Conservation (phyloP, 371 early-diverging fungal genomes). For the Haplosporangium sp. region DNA sequence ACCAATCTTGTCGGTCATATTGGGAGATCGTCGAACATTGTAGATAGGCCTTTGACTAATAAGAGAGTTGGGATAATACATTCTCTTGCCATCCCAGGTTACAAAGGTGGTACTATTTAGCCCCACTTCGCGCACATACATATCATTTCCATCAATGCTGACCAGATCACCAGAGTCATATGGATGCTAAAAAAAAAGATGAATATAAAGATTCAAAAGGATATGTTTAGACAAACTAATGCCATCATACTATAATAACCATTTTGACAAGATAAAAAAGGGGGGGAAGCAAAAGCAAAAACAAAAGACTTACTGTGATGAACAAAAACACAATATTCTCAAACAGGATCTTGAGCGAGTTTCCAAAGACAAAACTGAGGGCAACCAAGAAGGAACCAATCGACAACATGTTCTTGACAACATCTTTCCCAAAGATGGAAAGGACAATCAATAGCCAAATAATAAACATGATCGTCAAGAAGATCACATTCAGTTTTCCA, state of each 20-base stretch:
- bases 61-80: conserved; percentile 78
- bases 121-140: conserved; percentile 82
- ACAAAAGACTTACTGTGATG: conserved; percentile 50
- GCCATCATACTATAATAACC: neutral
- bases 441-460: conserved; percentile 59
- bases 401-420: conserved; percentile 59
- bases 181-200: conserved; percentile 55
- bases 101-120: conserved; percentile 78
- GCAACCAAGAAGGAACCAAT: conserved; percentile 71
- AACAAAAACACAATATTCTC: conserved; percentile 75
- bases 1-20: conserved; percentile 71
- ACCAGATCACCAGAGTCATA: conserved; percentile 86
- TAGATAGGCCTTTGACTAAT: conserved; percentile 78
- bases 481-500: conserved; percentile 73
- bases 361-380: conserved; percentile 73
- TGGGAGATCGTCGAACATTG: conserved; percentile 79
- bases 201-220: neutral
- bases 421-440: conserved; percentile 53
- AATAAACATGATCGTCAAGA: conserved; percentile 61
- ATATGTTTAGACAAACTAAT: neutral
- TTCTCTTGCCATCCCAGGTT: conserved; percentile 74
- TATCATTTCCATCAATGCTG: conserved; percentile 70
- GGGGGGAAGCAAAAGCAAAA: neutral
- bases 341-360: conserved; percentile 68
- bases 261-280: neutral